A percentile compares a stretch with the other conserved stretches of the same genome.
Conservation (phyloP, 108 stramenopile species). For the Pseudonitzschia delicatissima region DNA sequence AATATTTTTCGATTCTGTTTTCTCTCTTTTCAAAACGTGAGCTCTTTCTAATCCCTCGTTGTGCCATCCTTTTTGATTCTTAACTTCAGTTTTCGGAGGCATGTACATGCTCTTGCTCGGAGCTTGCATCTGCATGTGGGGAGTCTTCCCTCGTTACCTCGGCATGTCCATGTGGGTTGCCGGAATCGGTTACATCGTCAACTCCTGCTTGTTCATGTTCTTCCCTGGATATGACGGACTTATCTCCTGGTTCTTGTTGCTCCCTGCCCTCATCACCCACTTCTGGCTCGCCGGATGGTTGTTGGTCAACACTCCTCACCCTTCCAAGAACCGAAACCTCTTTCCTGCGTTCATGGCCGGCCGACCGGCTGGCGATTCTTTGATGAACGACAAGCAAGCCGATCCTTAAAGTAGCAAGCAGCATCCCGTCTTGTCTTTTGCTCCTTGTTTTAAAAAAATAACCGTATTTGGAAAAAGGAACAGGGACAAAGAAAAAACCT, state of each 20-base stretch:
- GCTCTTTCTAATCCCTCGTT: background rate
- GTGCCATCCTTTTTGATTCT: background rate
- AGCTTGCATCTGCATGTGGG: slow-evolving; percentile 24
- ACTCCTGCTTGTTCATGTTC: slow-evolving; percentile 20
- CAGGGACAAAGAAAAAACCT: background rate
- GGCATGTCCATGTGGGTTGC: slow-evolving; percentile 23
- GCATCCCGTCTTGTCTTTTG: background rate
- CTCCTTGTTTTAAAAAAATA: background rate
- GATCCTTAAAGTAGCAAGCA: background rate
- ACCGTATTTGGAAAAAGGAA: too few species aligned
- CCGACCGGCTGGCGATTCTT: background rate
- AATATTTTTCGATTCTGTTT: background rate
- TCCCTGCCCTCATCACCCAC: slow-evolving; percentile 24
- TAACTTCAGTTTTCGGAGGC: slow-evolving; percentile 24
- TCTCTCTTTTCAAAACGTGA: background rate
- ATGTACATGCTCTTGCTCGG: slow-evolving; percentile 27
- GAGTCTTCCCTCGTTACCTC: slow-evolving; percentile 34
- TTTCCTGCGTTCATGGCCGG: background rate
- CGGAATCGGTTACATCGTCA: slow-evolving; percentile 23
- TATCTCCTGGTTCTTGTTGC: slow-evolving; percentile 11
- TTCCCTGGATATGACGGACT: slow-evolving; percentile 24
- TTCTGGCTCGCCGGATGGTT: slow-evolving; percentile 38
- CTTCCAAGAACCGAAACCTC: slow-evolving; percentile 19
- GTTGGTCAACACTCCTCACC: slow-evolving; percentile 35
- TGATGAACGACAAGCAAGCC: background rate